Evolutionary conservation across 2,329 filamentous ascomycete genomes (phyloP).

Genomic region (Ophiostoma pallidulum): DNA sequence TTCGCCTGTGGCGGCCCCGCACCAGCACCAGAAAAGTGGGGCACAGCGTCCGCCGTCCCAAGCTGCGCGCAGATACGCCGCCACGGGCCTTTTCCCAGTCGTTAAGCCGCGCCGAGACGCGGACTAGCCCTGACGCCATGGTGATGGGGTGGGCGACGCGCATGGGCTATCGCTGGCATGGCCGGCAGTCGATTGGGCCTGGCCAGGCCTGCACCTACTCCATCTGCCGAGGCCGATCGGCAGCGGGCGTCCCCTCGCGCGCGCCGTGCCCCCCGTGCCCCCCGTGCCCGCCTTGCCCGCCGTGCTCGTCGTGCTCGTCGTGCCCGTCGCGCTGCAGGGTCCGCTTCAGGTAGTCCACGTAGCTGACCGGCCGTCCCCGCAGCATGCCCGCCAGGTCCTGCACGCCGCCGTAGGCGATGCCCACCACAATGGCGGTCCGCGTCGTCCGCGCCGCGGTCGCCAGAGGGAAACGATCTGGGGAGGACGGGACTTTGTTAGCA

Average conservation of each 20-base stretch:
- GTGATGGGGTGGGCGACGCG: no score
- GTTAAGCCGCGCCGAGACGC: no score
- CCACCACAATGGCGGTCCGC: conserved; percentile 68
- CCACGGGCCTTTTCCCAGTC: no score
- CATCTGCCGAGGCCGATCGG: no score
- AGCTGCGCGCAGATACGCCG: no score
- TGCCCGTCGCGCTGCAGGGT: not conserved
- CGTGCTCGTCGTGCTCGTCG: not conserved
- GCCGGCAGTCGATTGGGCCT: no score
- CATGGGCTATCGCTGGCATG: no score
- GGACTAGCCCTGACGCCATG: no score
- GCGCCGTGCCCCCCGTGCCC: not conserved
- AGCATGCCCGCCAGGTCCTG: conserved; percentile 66
- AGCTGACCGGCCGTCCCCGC: conserved; percentile 63
- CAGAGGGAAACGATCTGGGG: conserved; percentile 65
- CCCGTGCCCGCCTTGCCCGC: not conserved
- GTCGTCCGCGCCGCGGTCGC: conserved; percentile 69
- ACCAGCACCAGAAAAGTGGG: not conserved
- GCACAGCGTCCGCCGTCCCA: no score
- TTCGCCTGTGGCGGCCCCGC: not conserved
- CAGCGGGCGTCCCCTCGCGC: no score
- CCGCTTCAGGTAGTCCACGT: conserved; percentile 55
- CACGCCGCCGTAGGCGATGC: conserved; percentile 67
- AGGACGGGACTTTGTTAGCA: not conserved
- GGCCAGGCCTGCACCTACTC: no score